Conservation (phyloP, 176 grass and related monocot species). For the Zea luxurians region DNA sequence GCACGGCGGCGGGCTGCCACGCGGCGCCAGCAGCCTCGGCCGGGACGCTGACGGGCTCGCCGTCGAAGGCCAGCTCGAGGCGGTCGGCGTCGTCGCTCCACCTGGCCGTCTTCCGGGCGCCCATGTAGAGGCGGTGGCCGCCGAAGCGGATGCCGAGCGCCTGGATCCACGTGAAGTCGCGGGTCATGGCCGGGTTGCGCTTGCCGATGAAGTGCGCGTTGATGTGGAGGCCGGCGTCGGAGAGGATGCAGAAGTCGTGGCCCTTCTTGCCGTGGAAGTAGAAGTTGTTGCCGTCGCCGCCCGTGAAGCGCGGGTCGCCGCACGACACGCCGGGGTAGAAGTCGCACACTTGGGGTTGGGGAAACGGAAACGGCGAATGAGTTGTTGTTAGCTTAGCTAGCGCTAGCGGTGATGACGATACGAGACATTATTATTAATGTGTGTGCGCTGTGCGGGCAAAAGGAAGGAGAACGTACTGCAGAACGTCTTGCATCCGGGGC, state of each 20-base stretch:
- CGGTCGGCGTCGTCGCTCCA: slow-evolving; percentile 1
- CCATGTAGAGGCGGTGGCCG: background rate
- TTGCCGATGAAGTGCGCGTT: slow-evolving; percentile 47
- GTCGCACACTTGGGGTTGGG: slow-evolving; percentile 32
- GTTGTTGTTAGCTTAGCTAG: too few species aligned
- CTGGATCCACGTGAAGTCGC: slow-evolving; percentile 46
- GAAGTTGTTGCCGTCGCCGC: slow-evolving; percentile 39
- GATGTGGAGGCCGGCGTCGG: slow-evolving; percentile 39
- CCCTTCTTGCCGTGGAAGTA: slow-evolving; percentile 38
- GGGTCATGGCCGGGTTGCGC: slow-evolving; percentile 28
- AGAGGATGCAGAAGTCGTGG: slow-evolving; percentile 37
- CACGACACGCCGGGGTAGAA: slow-evolving; percentile 30
- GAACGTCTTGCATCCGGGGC: slow-evolving; percentile 56
- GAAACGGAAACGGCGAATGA: too few species aligned
- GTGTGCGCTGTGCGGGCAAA: too few species aligned
- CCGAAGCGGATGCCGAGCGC: slow-evolving; percentile 2
- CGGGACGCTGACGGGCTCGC: background rate
- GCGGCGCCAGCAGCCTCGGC: background rate
- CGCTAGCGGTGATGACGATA: too few species aligned
- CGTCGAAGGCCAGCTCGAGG: background rate
- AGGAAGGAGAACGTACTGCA: slow-evolving; percentile 23
- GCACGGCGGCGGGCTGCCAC: slow-evolving; percentile 33
- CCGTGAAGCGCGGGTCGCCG: slow-evolving; percentile 36
- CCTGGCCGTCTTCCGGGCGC: background rate
- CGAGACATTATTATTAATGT: too few species aligned